phyloP scores from a whole-genome alignment of 2,329 filamentous ascomycete genomes.

The Dactylellina sp. region DNA sequence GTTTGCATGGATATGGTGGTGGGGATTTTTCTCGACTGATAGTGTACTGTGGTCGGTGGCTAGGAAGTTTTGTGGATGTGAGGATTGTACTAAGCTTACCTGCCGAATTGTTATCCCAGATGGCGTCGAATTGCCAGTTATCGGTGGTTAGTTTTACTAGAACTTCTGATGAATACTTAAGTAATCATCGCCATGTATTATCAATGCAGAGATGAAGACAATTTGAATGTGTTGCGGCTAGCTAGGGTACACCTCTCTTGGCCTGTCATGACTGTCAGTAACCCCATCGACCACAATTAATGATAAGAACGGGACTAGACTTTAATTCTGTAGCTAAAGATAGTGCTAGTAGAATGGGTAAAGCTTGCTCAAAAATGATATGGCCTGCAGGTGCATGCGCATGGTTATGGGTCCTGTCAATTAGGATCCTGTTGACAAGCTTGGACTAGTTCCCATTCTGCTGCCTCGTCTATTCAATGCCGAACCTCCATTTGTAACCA shows the following conservation, averaged over 20 bases:
- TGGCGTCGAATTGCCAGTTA: neutral
- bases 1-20: neutral
- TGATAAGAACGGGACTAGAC: neutral
- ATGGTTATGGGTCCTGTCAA: neutral
- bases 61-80: neutral
- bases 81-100: neutral
- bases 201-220: no score
- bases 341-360: neutral
- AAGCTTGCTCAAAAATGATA: neutral
- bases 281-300: no score
- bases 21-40: neutral
- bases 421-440: slow-evolving; percentile 16
- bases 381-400: neutral
- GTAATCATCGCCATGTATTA: no score
- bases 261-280: no score
- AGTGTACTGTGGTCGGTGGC: neutral
- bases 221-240: no score
- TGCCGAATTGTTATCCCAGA: neutral
- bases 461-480: neutral
- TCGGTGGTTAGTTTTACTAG: no score
- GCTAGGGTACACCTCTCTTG: no score
- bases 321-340: neutral
- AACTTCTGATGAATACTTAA: no score
- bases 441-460: neutral
- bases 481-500: neutral